Conservation (phyloP, 192 early-diverging fungal species). For the Diversispora eburnea region DNA sequence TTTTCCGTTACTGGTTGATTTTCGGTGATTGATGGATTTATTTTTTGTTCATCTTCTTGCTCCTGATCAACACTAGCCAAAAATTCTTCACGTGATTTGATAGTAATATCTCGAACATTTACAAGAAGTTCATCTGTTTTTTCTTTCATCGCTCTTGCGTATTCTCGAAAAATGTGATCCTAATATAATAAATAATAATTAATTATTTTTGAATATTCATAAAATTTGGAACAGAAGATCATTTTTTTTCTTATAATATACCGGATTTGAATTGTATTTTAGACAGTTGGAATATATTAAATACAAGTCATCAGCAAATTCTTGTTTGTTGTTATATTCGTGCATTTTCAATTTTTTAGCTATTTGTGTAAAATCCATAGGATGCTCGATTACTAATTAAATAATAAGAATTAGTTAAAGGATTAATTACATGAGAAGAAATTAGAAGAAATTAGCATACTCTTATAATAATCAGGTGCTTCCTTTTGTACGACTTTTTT, state of each 20-base stretch:
- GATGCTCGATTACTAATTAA: conserved; percentile 75
- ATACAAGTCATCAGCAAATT: conserved; percentile 83
- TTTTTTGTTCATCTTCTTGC: conserved; percentile 26
- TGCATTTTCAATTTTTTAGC: conserved; percentile 78
- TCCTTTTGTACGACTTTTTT: conserved; percentile 84
- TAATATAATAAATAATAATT: conserved; percentile 29
- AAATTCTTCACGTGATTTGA: conserved; percentile 55
- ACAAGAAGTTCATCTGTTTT: conserved; percentile 71
- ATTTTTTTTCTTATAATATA: neutral
- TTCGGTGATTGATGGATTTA: conserved; percentile 20
- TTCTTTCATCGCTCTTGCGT: conserved; percentile 77
- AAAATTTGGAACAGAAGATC: neutral
- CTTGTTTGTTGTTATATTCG: conserved; percentile 81
- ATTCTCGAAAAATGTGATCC: conserved; percentile 83
- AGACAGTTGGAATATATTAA: conserved; percentile 94
- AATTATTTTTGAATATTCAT: neutral
- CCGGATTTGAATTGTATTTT: conserved; percentile 82
- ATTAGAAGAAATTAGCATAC: conserved; percentile 36
- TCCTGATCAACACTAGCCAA: conserved; percentile 25
- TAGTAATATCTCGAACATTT: conserved; percentile 77
- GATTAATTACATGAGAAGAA: neutral
- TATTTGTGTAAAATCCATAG: conserved; percentile 95
- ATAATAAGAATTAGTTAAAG: neutral
- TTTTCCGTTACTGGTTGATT: too few species aligned
- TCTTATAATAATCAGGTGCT: conserved; percentile 87